Evolutionary conservation across 352 stramenopile genomes (phyloP).

Genomic region (Globisporangium echinulatum): DNA sequence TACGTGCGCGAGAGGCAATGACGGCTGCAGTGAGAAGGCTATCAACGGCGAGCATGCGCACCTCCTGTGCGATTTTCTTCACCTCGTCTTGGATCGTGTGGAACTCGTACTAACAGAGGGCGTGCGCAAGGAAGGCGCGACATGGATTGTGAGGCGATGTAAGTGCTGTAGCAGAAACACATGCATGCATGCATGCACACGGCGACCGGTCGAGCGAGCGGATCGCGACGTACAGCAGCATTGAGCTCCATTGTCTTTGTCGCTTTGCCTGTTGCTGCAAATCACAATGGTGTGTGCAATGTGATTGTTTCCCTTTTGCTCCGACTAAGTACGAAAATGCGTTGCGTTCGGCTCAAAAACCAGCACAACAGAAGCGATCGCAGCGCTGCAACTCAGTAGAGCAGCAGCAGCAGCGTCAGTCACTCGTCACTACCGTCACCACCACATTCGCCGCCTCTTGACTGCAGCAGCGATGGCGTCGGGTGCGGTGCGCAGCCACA

Average conservation of each 20-base stretch:
- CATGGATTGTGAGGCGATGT: background rate
- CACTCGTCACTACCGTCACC: no score
- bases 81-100: conserved; percentile 81
- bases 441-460: no score
- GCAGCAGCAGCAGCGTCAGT: no score
- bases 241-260: conserved; percentile 35
- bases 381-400: no score
- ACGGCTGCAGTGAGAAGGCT: background rate
- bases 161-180: background rate
- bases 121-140: no score
- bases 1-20: background rate
- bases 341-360: no score
- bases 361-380: no score
- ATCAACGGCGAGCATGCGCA: conserved; percentile 10
- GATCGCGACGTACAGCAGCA: conserved; percentile 26
- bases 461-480: no score
- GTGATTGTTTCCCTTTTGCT: background rate
- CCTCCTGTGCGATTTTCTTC: conserved; percentile 81
- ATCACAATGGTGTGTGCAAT: background rate
- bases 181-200: background rate
- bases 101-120: conserved; percentile 63
- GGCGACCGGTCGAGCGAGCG: no score
- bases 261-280: background rate
- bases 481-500: conserved; percentile 5
- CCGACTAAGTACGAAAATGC: no score